Percentiles rank a stretch among this genome's conserved stretches.
Conservation (phyloP, 306 rosid genomes). For the Pterocarpus macrocarpus region DNA sequence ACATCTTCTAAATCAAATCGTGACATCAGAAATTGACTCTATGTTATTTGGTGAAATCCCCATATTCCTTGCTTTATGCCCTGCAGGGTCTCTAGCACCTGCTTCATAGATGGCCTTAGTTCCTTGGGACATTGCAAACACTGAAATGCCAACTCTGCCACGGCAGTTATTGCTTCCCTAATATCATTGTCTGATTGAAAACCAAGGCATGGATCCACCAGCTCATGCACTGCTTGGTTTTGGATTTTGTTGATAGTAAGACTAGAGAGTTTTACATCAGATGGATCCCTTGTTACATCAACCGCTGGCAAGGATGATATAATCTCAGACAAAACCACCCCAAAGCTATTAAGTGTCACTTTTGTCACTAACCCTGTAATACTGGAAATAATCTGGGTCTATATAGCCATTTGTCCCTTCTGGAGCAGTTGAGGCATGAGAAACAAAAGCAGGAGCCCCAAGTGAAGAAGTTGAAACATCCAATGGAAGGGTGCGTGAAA, state of each 20-base stretch:
- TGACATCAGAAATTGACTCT: not conserved
- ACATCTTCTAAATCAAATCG: too few relatives aligned
- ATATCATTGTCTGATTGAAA: slow-evolving; percentile 47
- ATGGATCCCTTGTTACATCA: too few relatives aligned
- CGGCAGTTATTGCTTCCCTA: slow-evolving; percentile 48
- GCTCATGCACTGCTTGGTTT: slow-evolving; percentile 47
- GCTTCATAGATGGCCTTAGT: slow-evolving; percentile 62
- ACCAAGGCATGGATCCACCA: slow-evolving; percentile 60
- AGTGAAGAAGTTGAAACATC: slow-evolving; percentile 33
- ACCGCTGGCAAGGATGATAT: slow-evolving; percentile 58
- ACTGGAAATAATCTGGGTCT: slow-evolving; percentile 70
- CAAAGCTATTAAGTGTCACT: slow-evolving; percentile 75
- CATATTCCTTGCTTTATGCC: slow-evolving; percentile 44
- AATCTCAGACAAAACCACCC: slow-evolving; percentile 69
- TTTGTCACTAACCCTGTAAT: slow-evolving; percentile 65
- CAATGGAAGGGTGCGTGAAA: slow-evolving; percentile 62
- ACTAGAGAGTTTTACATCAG: not conserved
- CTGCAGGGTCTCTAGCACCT: slow-evolving; percentile 52
- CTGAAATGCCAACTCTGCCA: slow-evolving; percentile 71
- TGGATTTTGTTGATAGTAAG: slow-evolving; percentile 63
- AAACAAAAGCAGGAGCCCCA: not conserved
- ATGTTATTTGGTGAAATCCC: slow-evolving; percentile 33
- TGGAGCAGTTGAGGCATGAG: too few relatives aligned
- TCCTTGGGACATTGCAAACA: slow-evolving; percentile 68
- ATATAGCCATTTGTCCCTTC: slow-evolving; percentile 43